phyloP scores from a whole-genome alignment of 2,329 filamentous ascomycete species.

The Colletotrichum sp. region DNA sequence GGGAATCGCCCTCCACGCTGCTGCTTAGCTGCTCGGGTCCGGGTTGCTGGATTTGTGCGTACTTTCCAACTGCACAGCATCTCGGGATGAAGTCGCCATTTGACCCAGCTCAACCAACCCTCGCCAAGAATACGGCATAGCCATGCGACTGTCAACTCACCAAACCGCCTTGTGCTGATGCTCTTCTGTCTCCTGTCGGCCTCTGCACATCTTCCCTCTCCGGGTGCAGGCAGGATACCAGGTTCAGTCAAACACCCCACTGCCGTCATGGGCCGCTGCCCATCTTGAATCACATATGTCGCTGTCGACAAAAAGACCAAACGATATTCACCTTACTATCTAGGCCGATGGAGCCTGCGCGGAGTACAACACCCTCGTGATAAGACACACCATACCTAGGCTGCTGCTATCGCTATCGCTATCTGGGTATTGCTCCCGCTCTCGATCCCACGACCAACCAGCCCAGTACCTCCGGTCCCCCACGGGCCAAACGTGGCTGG shows the following conservation, averaged over 20 bases:
- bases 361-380: background rate
- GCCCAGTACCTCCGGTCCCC: background rate
- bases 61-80: background rate
- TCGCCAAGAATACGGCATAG: background rate
- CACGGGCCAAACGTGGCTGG: background rate
- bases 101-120: background rate
- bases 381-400: background rate
- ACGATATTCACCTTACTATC: background rate
- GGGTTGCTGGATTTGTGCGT: background rate
- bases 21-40: background rate
- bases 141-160: background rate
- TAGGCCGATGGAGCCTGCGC: background rate
- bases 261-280: background rate
- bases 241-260: background rate
- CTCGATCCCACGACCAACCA: background rate
- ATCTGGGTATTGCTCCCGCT: background rate
- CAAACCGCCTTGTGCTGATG: background rate
- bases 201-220: background rate
- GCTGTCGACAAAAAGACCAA: background rate
- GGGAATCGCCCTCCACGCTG: background rate
- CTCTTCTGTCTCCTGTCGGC: background rate
- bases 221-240: background rate
- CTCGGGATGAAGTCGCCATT: background rate
- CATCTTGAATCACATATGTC: background rate
- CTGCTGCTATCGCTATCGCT: background rate